Percentiles rank a stretch among this genome's conserved stretches.
Conservation (phyloP, 148 eudicot species). For the Rhododendron kiyosumense region DNA sequence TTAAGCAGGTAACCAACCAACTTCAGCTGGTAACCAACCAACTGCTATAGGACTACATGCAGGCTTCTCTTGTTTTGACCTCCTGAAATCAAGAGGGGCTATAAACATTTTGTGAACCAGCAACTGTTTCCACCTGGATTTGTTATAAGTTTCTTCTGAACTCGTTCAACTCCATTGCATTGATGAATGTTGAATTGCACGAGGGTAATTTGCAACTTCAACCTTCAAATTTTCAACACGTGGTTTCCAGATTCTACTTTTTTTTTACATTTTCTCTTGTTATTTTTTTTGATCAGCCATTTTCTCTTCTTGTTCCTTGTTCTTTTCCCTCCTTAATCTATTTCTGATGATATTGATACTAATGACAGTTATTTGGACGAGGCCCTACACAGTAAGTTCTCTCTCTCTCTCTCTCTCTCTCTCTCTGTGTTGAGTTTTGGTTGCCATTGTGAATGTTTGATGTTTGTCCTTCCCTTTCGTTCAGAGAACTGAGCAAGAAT, state of each 20-base stretch:
- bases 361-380: slow-evolving; percentile 73
- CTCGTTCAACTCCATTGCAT: background rate
- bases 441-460: background rate
- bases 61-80: background rate
- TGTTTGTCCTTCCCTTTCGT: slow-evolving; percentile 6
- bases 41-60: background rate
- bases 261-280: background rate
- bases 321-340: slow-evolving; percentile 1
- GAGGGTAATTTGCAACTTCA: background rate
- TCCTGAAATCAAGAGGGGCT: background rate
- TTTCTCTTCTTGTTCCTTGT: background rate
- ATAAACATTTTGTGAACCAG: background rate
- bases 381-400: slow-evolving; percentile 42
- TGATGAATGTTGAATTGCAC: background rate
- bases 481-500: slow-evolving; percentile 86
- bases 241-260: background rate
- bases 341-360: slow-evolving; percentile 1
- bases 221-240: background rate
- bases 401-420: background rate
- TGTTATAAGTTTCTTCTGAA: background rate
- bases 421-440: background rate
- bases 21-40: too few species aligned
- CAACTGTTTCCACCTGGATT: background rate
- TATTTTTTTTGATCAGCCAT: background rate
- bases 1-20: background rate